Evolutionary conservation across 2,329 filamentous ascomycete species (phyloP), one percentile per base, ranked within the genome.

Genomic region (Tolypocladium pustulatum): DNA sequence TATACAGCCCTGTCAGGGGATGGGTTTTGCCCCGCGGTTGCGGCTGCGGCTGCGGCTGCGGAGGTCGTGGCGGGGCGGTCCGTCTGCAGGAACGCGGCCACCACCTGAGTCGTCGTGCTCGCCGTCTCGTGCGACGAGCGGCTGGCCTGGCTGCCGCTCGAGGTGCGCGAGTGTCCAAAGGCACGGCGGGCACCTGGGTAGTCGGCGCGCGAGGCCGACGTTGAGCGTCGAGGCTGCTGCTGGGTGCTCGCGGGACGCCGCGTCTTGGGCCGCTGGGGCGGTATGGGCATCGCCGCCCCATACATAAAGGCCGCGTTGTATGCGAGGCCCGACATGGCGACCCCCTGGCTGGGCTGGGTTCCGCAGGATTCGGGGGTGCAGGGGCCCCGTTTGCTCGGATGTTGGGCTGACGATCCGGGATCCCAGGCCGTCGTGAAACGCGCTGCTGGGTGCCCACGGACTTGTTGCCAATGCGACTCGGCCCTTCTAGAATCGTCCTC

Each of bases 131-230:
- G 59, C 22, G 66, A 66, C 22, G 63, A 65, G 36, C 61, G 61
- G 37, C 63, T 65, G 25, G 59, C 17, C 54, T 63, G 65, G 61
- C 69, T 70, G 53, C 66, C 66, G 61, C 68, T 72, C 56, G 69
- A 71, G 7, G 68, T 70, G 41, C 69, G 61, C 34, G 65, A 64
- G 61, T 71, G 69, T 27, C 66, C 67, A 32, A 58, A 27, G 32
- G 22, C 40, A 32, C 59, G 56, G 32, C 54, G 40, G 27, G 55
- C 27, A 20, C 37, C 27, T 10, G 17, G 38, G 22, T 54, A 37
- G 38, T 55, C 57, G 38, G 43, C 58, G 38, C 55, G 40, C 54
- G 60, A 57, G 36, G 56, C 54, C 34, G 62, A 59, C 17, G 54
- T 57, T 55, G 58, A 58, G 58, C 61, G 60, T 36, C 56, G 58